Conservation (phyloP, 495 filamentous ascomycete genomes). For the Xylaria grammica region DNA sequence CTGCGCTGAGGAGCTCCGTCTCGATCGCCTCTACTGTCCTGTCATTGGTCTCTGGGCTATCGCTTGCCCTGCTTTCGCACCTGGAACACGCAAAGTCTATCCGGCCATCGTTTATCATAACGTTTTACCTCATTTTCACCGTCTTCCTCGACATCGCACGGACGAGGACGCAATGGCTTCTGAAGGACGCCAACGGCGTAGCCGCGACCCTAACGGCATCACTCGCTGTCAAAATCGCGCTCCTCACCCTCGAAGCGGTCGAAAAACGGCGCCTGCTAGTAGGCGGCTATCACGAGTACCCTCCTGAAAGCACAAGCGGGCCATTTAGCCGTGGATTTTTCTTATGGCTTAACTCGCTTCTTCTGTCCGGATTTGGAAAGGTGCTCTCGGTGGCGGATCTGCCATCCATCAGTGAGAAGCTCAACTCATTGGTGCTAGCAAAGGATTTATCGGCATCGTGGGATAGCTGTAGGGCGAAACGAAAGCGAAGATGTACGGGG, state of each 20-base stretch:
- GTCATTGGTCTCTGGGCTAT: conserved; percentile 40
- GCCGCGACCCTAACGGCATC: conserved; percentile 29
- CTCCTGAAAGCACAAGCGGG: conserved; percentile 43
- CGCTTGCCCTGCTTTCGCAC: conserved; percentile 45
- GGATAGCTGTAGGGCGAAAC: conserved; percentile 30
- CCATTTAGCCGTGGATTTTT: conserved; percentile 43
- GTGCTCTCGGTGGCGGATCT: conserved; percentile 41
- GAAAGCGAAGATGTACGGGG: background rate
- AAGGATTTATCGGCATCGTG: conserved; percentile 39
- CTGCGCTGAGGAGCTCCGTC: conserved; percentile 43
- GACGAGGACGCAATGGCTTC: conserved; percentile 50
- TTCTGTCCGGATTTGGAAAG: conserved; percentile 36
- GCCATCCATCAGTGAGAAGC: conserved; percentile 52
- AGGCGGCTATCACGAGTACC: conserved; percentile 40
- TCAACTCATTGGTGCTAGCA: conserved; percentile 48
- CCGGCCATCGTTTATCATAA: conserved; percentile 59
- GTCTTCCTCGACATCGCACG: conserved; percentile 59
- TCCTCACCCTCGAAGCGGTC: conserved; percentile 56
- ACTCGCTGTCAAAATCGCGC: conserved; percentile 33
- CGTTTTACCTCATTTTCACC: conserved; percentile 61
- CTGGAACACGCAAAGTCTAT: conserved; percentile 46
- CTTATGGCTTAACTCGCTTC: conserved; percentile 49
- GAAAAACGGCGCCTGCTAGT: conserved; percentile 58
- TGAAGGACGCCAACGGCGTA: conserved; percentile 16
- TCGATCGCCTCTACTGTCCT: conserved; percentile 57